Evolutionary conservation across 495 filamentous ascomycete species (phyloP), one percentile per base, ranked within the genome.

Genomic region (Paragyromitra xinjiangensis): DNA sequence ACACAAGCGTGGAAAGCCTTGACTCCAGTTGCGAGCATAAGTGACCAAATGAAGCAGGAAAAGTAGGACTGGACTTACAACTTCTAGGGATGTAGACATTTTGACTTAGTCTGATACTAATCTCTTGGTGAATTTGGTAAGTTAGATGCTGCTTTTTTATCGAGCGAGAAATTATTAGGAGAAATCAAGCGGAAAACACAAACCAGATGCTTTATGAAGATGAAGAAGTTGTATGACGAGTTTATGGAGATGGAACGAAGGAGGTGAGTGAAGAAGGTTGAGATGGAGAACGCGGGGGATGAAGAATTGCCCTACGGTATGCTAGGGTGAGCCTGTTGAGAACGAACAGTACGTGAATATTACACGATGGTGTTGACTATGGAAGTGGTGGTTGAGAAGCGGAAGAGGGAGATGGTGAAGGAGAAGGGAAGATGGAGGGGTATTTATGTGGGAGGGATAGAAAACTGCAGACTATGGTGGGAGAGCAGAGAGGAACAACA

Each of bases 361-460:
- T 56, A 29, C 22, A 29, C 16, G 34, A 37, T 37, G 14, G 65
- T 67, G 45, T 63, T 58, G 74, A 44, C 84, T 82, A 83, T 83
- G 84, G 83, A 86, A 86, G 64, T 83, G 85, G 69, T 75, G 84
- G 14, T 84, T 85, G 76, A 83, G 83, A 48, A 81, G 85, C 8
- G 78, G 84, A 45, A 84, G 86, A 76, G 87, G 86, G 70, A 85
- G 85, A 44, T 75, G 86, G 48, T 79, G 83, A 22, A 84, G 84
- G 22, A 82, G 80, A 68, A 85, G 83, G 85, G 55, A 85, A 86
- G 67, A 85, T 86, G 69, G 80, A 86, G 12, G 85, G 45, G 84
- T 83, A 71, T 82, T 84, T 62, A 87, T 85, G 81, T 7, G 83
- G 84, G 66, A 85, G 40, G 9, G 75, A 61, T 73, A 29, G 56